Evolutionary conservation across 2,329 filamentous ascomycete genomes (phyloP).

Genomic region (Ophiostoma sp.): DNA sequence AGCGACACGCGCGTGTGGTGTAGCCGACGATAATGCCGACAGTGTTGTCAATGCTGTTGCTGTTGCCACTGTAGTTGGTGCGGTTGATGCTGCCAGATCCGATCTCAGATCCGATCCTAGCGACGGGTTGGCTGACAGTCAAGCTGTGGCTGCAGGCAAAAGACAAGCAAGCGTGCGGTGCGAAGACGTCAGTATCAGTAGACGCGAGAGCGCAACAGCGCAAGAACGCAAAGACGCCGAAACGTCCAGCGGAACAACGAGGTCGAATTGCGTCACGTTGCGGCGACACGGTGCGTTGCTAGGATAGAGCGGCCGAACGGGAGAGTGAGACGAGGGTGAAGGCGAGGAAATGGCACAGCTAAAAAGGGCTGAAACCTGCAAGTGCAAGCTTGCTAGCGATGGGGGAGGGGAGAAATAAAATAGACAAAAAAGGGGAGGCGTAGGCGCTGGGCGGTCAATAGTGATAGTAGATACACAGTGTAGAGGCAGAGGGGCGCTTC

Average conservation of each 20-base stretch:
- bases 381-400: slow-evolving; percentile 21
- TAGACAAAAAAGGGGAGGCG: slow-evolving; percentile 19
- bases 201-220: too few species aligned
- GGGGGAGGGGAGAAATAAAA: slow-evolving; percentile 14
- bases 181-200: slow-evolving; percentile 2
- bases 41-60: background rate
- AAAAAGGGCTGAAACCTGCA: slow-evolving; percentile 22
- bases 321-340: background rate
- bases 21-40: background rate
- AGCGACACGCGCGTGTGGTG: background rate
- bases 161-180: slow-evolving; percentile 1
- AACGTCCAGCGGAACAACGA: slow-evolving; percentile 11
- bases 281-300: slow-evolving; percentile 9
- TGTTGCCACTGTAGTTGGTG: background rate
- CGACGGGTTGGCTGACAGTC: background rate
- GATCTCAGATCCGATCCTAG: background rate
- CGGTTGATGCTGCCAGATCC: background rate
- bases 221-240: slow-evolving; percentile 2
- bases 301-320: slow-evolving; percentile 14
- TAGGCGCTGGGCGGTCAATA: slow-evolving; percentile 14
- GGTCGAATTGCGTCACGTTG: slow-evolving; percentile 10
- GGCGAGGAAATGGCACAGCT: slow-evolving; percentile 18
- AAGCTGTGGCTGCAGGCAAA: background rate
- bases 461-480: slow-evolving; percentile 5
- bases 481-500: slow-evolving; percentile 14